Evolutionary conservation across 2,329 filamentous ascomycete genomes (phyloP), one percentile per base, ranked within the genome.

Genomic region (Sporothrix euskadiensis): DNA sequence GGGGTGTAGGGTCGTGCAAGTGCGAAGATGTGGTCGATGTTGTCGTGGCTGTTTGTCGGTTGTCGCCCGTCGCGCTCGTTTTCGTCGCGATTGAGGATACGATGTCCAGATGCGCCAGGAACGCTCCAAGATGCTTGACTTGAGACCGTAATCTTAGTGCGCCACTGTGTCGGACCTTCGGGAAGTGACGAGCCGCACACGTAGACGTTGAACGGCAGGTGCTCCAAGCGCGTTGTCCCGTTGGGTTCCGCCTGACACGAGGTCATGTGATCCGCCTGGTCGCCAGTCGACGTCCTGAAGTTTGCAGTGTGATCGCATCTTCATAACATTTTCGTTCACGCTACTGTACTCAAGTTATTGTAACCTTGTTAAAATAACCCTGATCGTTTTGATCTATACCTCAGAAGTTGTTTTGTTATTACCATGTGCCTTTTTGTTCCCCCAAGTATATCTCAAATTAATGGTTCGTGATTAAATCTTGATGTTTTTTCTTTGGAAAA

Each of bases 131-230:
- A 49, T 30, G 63, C 63, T 47, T 65, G 35, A 57, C 14, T 39
- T n/a, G 56, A 39, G 44, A 56, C 30, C 56, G 19, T 61, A 72
- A 30, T 19, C n/a, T 70, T 54, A 70, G 47, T 70, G 49, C 35
- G 68, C 35, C 30, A 32, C 52, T 57, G 49, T 5, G 44, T 35
- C 16, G 10, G 63, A 68, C 22, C 19, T 65, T 19, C 35, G 56
- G 56, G 39, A 65, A 47, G 59, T 44, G 59, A 63, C 59, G 59
- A 56, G 66, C 66, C 47, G 71, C 30, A 72, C 59, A 59, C 22
- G 39, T 19, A 9, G 26, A 68, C 65, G 65, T 52, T 52, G 65
- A 35, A 22, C 16, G 57, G 44, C 41, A 57, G 56, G 69, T 63
- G 44, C 56, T 30, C 44, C 41, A 30, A 22, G 69, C 57, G 57